Evolutionary conservation across 331 rosid species (phyloP).

Genomic region (Malus hybrid): DNA sequence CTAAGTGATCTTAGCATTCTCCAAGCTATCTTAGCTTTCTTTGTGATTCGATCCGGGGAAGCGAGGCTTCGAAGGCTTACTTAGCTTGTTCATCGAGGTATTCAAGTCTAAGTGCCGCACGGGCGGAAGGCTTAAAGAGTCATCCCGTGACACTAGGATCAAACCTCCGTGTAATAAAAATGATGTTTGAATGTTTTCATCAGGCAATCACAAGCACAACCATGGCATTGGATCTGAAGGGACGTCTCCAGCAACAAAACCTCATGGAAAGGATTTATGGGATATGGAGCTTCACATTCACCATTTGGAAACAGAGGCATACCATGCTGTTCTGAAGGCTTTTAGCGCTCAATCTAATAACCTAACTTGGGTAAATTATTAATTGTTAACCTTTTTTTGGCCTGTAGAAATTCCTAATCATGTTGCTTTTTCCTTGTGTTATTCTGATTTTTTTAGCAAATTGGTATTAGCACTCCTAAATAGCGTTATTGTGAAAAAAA

Average conservation of each 20-base stretch:
- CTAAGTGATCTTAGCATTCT: too few species aligned
- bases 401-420: neutral
- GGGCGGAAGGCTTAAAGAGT: too few species aligned
- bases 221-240: neutral
- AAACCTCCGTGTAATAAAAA: neutral
- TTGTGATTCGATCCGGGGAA: too few species aligned
- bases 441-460: neutral
- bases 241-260: neutral
- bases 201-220: neutral
- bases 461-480: too few species aligned
- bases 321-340: conserved; percentile 9
- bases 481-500: neutral
- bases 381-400: neutral
- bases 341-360: neutral
- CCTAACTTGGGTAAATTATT: conserved; percentile 1
- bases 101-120: too few species aligned
- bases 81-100: too few species aligned
- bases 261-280: neutral
- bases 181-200: neutral
- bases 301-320: conserved; percentile 4
- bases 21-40: too few species aligned
- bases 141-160: too few species aligned
- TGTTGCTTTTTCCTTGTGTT: neutral
- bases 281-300: neutral
- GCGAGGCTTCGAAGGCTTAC: too few species aligned